Evolutionary conservation across 768 basidiomycete species (phyloP).

Genomic region (Cystofilobasidium macerans): DNA sequence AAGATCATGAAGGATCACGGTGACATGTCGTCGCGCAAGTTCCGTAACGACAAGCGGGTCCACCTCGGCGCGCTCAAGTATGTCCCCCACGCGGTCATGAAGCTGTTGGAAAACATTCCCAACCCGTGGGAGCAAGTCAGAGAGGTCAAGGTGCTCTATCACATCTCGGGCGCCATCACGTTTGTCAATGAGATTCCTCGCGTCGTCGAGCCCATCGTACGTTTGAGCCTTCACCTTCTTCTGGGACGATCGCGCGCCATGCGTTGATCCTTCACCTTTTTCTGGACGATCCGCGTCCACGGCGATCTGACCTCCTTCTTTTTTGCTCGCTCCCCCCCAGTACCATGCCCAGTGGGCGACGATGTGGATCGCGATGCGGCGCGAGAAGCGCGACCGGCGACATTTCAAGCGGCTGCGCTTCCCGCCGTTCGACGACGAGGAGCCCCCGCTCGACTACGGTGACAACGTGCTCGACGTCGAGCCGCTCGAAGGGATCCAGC

Average conservation of each 20-base stretch:
- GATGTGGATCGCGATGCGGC: slow-evolving; percentile 99
- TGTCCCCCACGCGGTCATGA: slow-evolving; percentile 98
- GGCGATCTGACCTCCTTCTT: background rate
- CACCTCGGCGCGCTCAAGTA: slow-evolving; percentile 92
- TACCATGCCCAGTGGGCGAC: slow-evolving; percentile 99
- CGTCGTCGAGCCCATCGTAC: slow-evolving; percentile 75
- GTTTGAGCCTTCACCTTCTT: no score
- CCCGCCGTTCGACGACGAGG: slow-evolving; percentile 98
- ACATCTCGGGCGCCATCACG: slow-evolving; percentile 98
- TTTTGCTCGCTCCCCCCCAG: slow-evolving; percentile 18
- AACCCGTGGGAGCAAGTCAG: slow-evolving; percentile 99
- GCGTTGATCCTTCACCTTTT: no score
- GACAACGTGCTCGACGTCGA: slow-evolving; percentile 98
- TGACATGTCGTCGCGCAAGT: slow-evolving; percentile 99
- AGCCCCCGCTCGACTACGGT: slow-evolving; percentile 96
- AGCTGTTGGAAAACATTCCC: slow-evolving; percentile 95
- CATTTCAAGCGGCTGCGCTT: slow-evolving; percentile 99
- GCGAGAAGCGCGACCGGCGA: slow-evolving; percentile 94
- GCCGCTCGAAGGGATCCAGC: slow-evolving; percentile 91
- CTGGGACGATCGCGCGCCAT: no score
- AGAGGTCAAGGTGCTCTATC: slow-evolving; percentile 95
- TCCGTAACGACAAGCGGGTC: slow-evolving; percentile 97
- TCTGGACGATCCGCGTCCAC: no score
- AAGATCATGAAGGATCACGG: slow-evolving; percentile 99
- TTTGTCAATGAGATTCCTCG: slow-evolving; percentile 98